A percentile compares a stretch with the other conserved stretches of the same genome.
These are phyloP conservation scores for Pneumocystis carinii DNA, from an alignment of 1,139 yeast species.

Conservation along the genomic window DNA sequence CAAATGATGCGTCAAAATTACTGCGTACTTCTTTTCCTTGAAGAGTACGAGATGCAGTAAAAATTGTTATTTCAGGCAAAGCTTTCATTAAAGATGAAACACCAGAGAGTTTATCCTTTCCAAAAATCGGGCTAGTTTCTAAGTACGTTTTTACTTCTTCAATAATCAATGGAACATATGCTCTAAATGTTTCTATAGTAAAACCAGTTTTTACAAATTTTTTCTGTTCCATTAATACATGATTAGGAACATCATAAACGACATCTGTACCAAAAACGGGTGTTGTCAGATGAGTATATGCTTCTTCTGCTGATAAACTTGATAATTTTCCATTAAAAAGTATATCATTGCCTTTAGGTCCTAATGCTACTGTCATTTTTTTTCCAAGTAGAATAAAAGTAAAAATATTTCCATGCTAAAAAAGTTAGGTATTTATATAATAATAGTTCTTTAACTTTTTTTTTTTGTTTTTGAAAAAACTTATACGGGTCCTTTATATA, in stretches of 20 bases:
- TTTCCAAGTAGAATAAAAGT: conserved; percentile 79
- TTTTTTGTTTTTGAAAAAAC: background rate
- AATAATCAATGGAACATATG: conserved; percentile 76
- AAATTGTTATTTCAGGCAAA: conserved; percentile 91
- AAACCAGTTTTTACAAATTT: conserved; percentile 86
- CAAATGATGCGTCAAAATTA: conserved; percentile 69
- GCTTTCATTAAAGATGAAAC: conserved; percentile 58
- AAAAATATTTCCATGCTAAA: conserved; percentile 68
- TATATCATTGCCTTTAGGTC: conserved; percentile 96
- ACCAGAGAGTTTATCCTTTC: conserved; percentile 32
- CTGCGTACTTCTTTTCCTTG: conserved; percentile 84
- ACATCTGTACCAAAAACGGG: conserved; percentile 98
- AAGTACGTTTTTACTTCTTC: conserved; percentile 63
- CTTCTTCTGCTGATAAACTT: conserved; percentile 92
- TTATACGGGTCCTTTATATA: background rate
- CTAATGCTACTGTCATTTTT: conserved; percentile 88
- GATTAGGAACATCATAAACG: conserved; percentile 88
- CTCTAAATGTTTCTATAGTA: conserved; percentile 67
- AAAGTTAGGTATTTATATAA: background rate
- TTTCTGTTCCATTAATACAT: conserved; percentile 93
- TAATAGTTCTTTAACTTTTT: background rate
- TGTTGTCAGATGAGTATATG: conserved; percentile 85
- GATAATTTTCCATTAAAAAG: conserved; percentile 78
- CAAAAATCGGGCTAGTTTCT: conserved; percentile 32
- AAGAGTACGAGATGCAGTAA: conserved; percentile 84